Conservation (phyloP, 2,329 filamentous ascomycete species). For the Grosmannia clavigera region DNA sequence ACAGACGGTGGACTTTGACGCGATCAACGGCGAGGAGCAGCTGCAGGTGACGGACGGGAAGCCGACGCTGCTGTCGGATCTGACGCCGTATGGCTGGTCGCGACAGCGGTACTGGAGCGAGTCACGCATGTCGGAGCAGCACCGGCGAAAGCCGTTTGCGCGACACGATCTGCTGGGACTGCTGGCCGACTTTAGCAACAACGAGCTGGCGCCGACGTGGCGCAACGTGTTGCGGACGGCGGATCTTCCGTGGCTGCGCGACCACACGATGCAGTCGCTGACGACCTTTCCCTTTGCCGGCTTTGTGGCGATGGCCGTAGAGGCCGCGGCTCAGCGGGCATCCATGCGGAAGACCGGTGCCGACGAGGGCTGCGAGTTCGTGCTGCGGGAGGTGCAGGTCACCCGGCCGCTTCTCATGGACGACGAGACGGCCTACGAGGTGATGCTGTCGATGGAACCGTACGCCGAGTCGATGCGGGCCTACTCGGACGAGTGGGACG, state of each 20-base stretch:
- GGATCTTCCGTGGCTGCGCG: conserved; percentile 21
- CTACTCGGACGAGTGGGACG: neutral
- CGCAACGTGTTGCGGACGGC: conserved; percentile 11
- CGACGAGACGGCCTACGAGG: neutral
- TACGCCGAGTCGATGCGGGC: conserved; percentile 5
- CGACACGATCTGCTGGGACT: neutral
- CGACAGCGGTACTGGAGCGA: conserved; percentile 36
- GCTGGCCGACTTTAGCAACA: neutral
- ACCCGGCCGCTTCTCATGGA: neutral
- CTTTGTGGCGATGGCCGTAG: conserved; percentile 21
- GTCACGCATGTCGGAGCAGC: conserved; percentile 24
- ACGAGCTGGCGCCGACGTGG: neutral
- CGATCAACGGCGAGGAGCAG: conserved; percentile 24
- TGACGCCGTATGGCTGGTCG: conserved; percentile 30
- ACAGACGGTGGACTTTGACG: conserved; percentile 29
- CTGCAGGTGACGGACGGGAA: no score
- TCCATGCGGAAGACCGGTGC: neutral
- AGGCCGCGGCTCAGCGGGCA: neutral
- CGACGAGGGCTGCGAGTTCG: no score
- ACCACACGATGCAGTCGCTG: conserved; percentile 18
- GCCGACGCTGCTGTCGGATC: neutral
- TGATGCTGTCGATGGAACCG: neutral
- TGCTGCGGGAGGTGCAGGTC: neutral
- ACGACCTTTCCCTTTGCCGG: conserved; percentile 25
- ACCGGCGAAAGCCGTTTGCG: neutral